Evolutionary conservation across 2,329 filamentous ascomycete species (phyloP).

Genomic region (Zarea fungicola): DNA sequence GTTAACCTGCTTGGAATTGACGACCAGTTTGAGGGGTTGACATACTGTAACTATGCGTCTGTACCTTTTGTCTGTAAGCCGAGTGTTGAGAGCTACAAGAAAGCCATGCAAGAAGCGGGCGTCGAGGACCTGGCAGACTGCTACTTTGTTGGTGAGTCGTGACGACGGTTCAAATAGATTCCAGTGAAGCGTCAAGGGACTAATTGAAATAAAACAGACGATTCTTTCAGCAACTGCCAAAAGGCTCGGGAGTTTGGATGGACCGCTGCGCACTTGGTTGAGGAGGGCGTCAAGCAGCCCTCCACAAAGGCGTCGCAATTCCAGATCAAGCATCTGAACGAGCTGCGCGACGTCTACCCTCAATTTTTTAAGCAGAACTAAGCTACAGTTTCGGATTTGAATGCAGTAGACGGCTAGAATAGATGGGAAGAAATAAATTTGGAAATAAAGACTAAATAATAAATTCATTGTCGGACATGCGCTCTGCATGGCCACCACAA

Average conservation of each 20-base stretch:
- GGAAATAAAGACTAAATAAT: not conserved
- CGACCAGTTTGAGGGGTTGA: constrained; percentile 89
- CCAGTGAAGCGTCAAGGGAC: not conserved
- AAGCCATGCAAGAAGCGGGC: constrained; percentile 82
- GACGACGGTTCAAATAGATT: not conserved
- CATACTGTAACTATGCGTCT: constrained; percentile 82
- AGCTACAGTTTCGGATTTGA: not conserved
- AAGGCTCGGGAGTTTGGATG: constrained; percentile 76
- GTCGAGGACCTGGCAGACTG: constrained; percentile 64
- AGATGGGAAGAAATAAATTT: not conserved
- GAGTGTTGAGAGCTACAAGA: constrained; percentile 72
- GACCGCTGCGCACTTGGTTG: constrained; percentile 80
- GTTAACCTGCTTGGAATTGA: constrained; percentile 76
- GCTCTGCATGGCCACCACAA: constrained; percentile 15
- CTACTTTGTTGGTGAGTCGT: constrained; percentile 79
- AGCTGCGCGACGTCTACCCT: constrained; percentile 72
- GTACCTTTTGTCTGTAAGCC: constrained; percentile 83
- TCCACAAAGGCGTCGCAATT: constrained; percentile 61
- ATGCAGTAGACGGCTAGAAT: not conserved
- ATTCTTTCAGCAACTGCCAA: constrained; percentile 77
- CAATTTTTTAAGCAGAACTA: constrained; percentile 68
- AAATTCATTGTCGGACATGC: not conserved
- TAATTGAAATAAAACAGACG: constrained; percentile 52
- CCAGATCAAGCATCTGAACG: constrained; percentile 69
- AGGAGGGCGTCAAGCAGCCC: constrained; percentile 64